Percentiles rank a stretch among this genome's conserved stretches.
phyloP scores from a whole-genome alignment of 2,329 filamentous ascomycete species.

The Massarina eburnea region DNA sequence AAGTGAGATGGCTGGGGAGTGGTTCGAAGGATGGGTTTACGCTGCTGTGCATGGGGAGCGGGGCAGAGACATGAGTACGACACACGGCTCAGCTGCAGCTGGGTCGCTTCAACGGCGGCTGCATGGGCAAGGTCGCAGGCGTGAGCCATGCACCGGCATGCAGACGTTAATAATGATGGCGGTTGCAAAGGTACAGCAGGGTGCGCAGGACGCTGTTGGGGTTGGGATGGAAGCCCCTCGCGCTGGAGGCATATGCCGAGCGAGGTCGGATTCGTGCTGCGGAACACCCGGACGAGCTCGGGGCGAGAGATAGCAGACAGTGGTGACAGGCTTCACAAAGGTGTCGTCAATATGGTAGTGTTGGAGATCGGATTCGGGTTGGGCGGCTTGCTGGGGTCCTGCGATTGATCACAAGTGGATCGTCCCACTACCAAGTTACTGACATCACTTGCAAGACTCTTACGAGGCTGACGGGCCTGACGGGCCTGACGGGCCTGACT shows the following conservation, averaged over 20 bases:
- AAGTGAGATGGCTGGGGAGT: slow-evolving; percentile 1
- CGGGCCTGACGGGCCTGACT: too few species aligned
- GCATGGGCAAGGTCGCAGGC: neutral
- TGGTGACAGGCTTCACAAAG: neutral
- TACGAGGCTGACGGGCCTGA: neutral
- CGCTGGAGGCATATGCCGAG: neutral
- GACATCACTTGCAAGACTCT: neutral
- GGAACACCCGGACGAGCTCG: neutral
- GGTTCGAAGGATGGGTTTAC: neutral
- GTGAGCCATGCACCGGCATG: too few species aligned
- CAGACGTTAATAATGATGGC: neutral
- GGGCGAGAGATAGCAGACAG: neutral
- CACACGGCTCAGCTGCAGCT: neutral
- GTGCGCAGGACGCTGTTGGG: neutral
- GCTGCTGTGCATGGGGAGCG: neutral
- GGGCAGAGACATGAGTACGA: slow-evolving; percentile 1
- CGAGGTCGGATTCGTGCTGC: neutral
- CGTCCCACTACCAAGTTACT: neutral
- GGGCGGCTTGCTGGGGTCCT: neutral
- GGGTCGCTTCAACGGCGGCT: neutral
- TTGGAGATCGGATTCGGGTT: too few species aligned
- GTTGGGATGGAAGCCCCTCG: neutral
- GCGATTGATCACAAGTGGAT: too few species aligned
- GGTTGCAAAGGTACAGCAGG: neutral
- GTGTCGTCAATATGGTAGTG: too few species aligned